phyloP scores from a whole-genome alignment of 2,329 filamentous ascomycete genomes.

The Ceratocystis variospora region DNA sequence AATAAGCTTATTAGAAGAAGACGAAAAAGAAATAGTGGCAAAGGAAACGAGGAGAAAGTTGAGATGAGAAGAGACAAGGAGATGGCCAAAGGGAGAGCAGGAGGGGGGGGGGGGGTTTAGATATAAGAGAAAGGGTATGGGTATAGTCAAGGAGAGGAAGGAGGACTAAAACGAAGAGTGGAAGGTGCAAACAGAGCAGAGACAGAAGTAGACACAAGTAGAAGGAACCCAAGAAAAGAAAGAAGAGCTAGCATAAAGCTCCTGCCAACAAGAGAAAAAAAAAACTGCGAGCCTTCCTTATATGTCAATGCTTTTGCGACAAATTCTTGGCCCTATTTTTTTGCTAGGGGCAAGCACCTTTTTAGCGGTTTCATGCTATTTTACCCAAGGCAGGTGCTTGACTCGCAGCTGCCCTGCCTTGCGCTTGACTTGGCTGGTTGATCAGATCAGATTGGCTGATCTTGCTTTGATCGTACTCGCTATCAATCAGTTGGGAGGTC shows the following conservation, averaged over 20 bases:
- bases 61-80: no score
- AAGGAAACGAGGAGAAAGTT: not conserved
- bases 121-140: not conserved
- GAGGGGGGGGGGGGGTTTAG: not conserved
- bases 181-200: not conserved
- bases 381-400: not conserved
- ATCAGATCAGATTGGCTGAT: not conserved
- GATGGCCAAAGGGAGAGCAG: not conserved
- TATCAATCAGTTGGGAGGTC: conserved; percentile 13
- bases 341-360: not conserved
- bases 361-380: conserved; percentile 1
- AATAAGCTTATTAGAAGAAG: not conserved
- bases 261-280: not conserved
- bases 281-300: conserved; percentile 10
- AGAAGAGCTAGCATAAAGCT: not conserved
- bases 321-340: not conserved
- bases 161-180: not conserved
- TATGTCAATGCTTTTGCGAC: not conserved
- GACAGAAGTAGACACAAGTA: not conserved
- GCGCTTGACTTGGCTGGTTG: not conserved
- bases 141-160: not conserved
- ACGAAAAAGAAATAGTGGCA: not conserved
- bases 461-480: not conserved
- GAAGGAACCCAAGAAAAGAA: not conserved
- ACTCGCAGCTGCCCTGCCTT: not conserved